Evolutionary conservation across 768 basidiomycete genomes (phyloP).

Genomic region (Pluteus cervinus): DNA sequence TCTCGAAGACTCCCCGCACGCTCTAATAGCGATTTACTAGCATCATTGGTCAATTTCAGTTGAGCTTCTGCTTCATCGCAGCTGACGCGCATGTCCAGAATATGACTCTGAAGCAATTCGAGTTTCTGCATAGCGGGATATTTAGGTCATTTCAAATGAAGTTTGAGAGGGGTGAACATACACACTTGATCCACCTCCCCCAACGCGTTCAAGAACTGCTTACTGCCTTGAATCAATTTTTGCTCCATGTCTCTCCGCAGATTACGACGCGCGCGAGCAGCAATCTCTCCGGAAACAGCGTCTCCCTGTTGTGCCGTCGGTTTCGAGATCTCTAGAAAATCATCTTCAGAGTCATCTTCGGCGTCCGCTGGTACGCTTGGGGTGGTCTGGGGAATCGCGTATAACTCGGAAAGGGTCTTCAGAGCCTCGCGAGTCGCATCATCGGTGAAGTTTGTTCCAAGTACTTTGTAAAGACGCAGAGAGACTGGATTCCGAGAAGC

Average conservation of each 20-base stretch:
- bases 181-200: conserved; percentile 87
- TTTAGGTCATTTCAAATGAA: conserved; percentile 6
- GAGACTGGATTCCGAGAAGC: conserved; percentile 82
- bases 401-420: conserved; percentile 76
- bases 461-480: conserved; percentile 85
- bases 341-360: too few relatives aligned
- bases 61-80: conserved; percentile 84
- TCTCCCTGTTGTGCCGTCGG: too few relatives aligned
- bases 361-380: too few relatives aligned
- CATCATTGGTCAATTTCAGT: conserved; percentile 65
- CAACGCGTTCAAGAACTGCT: conserved; percentile 77
- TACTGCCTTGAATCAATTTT: conserved; percentile 76
- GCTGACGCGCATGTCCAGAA: conserved; percentile 71
- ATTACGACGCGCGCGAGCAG: conserved; percentile 69
- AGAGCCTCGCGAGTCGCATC: conserved; percentile 75
- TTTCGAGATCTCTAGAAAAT: too few relatives aligned
- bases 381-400: too few relatives aligned
- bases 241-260: conserved; percentile 82
- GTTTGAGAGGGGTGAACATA: conserved; percentile 11
- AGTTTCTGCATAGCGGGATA: conserved; percentile 62
- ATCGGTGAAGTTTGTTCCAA: conserved; percentile 77
- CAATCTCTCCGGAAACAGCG: conserved; percentile 51
- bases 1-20: conserved; percentile 71
- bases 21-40: conserved; percentile 76
- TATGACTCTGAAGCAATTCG: conserved; percentile 68